phyloP scores from a whole-genome alignment of 2,329 filamentous ascomycete genomes.

The Dactylellina cionopaga region DNA sequence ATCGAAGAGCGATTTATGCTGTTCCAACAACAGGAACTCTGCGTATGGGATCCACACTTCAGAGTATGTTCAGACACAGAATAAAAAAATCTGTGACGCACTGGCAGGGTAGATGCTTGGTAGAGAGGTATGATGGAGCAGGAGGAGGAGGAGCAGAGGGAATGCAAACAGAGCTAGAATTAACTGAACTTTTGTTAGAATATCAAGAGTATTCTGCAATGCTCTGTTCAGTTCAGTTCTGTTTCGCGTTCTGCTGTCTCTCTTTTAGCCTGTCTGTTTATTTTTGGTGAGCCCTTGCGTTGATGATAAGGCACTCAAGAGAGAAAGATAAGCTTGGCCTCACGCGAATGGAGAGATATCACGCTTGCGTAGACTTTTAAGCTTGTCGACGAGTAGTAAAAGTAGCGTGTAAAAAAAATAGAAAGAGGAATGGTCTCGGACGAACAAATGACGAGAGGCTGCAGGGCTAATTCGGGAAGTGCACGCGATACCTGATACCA shows the following conservation, averaged over 20 bases:
- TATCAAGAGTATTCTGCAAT: too few relatives aligned
- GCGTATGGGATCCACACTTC: constrained; percentile 20
- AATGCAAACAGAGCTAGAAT: not conserved
- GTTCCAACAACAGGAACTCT: constrained; percentile 26
- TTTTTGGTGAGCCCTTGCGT: constrained; percentile 50
- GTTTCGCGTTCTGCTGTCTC: not conserved
- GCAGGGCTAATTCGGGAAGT: constrained; percentile 42
- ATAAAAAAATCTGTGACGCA: constrained; percentile 41
- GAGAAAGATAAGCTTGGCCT: constrained; percentile 49
- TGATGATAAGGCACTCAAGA: constrained; percentile 37
- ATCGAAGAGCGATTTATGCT: constrained; percentile 49
- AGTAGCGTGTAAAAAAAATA: too few relatives aligned
- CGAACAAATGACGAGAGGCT: not conserved
- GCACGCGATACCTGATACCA: constrained; percentile 40
- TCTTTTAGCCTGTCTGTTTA: constrained; percentile 47
- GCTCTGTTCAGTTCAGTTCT: not conserved
- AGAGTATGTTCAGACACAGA: constrained; percentile 3
- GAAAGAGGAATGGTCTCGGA: too few relatives aligned
- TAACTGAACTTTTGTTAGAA: too few relatives aligned
- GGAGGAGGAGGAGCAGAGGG: too few relatives aligned
- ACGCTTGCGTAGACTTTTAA: too few relatives aligned
- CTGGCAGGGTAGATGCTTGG: constrained; percentile 31
- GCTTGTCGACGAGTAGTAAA: too few relatives aligned
- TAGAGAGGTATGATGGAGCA: constrained; percentile 1
- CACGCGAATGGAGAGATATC: constrained; percentile 43